These are phyloP conservation scores for Umbelopsis ramanniana DNA, from an alignment of 192 early-diverging fungal genomes.

Conservation along the genomic window DNA sequence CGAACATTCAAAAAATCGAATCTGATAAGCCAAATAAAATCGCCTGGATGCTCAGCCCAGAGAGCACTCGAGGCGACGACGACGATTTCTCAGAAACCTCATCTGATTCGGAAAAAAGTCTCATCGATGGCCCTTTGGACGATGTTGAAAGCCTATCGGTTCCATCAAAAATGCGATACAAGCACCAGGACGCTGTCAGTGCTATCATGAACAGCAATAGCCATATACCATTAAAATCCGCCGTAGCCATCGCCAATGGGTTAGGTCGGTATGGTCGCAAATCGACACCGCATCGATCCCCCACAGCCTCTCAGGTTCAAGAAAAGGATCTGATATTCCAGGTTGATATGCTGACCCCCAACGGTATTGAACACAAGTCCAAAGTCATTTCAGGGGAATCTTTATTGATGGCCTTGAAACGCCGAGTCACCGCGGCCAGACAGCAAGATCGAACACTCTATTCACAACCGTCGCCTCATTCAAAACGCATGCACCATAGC, in stretches of 20 bases:
- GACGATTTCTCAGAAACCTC: constrained; percentile 21
- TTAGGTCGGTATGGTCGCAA: constrained; percentile 12
- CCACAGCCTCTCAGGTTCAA: neutral
- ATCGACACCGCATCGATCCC: neutral
- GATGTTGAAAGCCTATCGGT: neutral
- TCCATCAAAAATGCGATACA: constrained; percentile 13
- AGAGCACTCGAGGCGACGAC: neutral
- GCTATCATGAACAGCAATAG: constrained; percentile 4
- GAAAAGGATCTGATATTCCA: constrained; percentile 5
- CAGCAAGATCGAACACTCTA: neutral
- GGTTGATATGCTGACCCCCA: neutral
- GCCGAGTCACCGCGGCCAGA: constrained; percentile 16
- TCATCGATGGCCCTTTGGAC: neutral
- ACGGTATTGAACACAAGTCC: constrained; percentile 2
- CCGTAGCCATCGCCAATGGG: constrained; percentile 9
- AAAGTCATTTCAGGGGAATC: constrained; percentile 33
- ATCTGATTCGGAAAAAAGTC: constrained; percentile 10
- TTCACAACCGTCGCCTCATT: neutral
- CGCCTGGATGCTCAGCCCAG: constrained; percentile 17
- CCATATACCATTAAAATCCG: constrained; percentile 3
- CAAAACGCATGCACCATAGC: neutral
- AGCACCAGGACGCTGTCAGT: constrained; percentile 4
- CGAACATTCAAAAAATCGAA: neutral
- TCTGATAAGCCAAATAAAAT: neutral
- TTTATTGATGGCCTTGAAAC: constrained; percentile 23